Evolutionary conservation across 495 filamentous ascomycete species (phyloP), one percentile per base, ranked within the genome.

Genomic region (Annulohypoxylon bovei): DNA sequence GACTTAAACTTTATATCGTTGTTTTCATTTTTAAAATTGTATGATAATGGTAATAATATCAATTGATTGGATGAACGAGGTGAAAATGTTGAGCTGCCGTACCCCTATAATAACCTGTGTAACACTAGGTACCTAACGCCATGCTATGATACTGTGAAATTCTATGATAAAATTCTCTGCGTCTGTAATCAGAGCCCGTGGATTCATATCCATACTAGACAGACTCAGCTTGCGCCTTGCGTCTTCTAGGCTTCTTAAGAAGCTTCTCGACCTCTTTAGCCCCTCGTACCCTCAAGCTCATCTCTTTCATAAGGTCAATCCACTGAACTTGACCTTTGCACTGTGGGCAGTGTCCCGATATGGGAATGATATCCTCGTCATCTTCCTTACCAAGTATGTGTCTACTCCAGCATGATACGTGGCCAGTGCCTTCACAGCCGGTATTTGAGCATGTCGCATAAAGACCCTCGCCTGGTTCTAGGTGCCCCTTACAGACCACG

Each of bases 301-400:
- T 78, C 75, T 97, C 94, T 73, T 89, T 93, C 77, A 94, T 91
- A 70, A 98, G 85, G 49, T 91, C 83, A 0, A 87, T 81, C 95
- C 95, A 99, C 49, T 83, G 72, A 6, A 92, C 81, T 18, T 83
- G 77, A 0, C 80, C 78, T 1, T 84, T 77, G 75, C 95, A 99
- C 40, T 76, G 77, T 1, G 93, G 93, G 80, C 95, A 99, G 3
- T 70, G 77, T 1, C 95, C 95, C 7, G 83, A 71, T 4, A 84
- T 84, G 0, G 95, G 95, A 3, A 97, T 67, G 2, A 97, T 75
- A 0, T 73, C 76, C 12, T 83, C 81, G 0, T 74, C 68, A 2
- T 82, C 78, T 23, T 82, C 79, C 11, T 71, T 71, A 0, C 78
- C 70, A 4, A 95, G 78, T 54, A 98, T 89, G 27, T 82, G 81